Evolutionary conservation across 2,329 filamentous ascomycete species (phyloP).

Genomic region (Neoascochyta sp.): DNA sequence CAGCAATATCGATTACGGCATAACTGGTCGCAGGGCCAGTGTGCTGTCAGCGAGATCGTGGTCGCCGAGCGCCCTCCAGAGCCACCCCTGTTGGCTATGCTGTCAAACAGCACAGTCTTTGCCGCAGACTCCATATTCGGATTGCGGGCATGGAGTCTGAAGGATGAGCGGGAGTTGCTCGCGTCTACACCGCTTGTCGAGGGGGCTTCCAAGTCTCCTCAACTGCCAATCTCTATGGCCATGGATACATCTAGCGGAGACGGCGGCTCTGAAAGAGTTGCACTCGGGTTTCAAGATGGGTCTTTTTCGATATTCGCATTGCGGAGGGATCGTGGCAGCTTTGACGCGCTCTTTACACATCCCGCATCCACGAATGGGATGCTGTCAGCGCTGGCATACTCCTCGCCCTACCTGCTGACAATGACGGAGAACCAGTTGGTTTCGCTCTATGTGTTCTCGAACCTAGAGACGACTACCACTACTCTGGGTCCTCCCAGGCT

Average conservation of each 20-base stretch:
- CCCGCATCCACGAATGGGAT: slow-evolving; percentile 60
- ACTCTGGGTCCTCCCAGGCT: slow-evolving; percentile 51
- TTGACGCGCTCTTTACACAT: slow-evolving; percentile 57
- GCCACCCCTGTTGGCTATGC: slow-evolving; percentile 67
- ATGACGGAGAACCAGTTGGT: slow-evolving; percentile 72
- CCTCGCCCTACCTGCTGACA: slow-evolving; percentile 72
- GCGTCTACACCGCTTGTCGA: slow-evolving; percentile 43
- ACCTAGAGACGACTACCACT: slow-evolving; percentile 4
- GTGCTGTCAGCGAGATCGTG: slow-evolving; percentile 73
- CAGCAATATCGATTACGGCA: slow-evolving; percentile 80
- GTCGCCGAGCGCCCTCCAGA: slow-evolving; percentile 53
- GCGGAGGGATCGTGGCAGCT: slow-evolving; percentile 41
- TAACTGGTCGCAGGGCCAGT: slow-evolving; percentile 85
- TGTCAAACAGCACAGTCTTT: slow-evolving; percentile 72
- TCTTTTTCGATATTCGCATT: slow-evolving; percentile 63
- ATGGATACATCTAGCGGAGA: slow-evolving; percentile 50
- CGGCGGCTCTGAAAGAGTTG: slow-evolving; percentile 30
- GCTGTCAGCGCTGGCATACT: slow-evolving; percentile 67
- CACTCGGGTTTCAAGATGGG: slow-evolving; percentile 44
- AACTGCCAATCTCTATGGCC: slow-evolving; percentile 59
- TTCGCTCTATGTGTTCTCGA: slow-evolving; percentile 67
- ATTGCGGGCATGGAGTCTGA: slow-evolving; percentile 74
- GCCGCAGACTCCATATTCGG: slow-evolving; percentile 69
- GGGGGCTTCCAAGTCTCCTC: slow-evolving; percentile 13
- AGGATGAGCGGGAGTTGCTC: slow-evolving; percentile 55